Base-by-base conservation (phyloP, 108 stramenopile genomes). In the Cyclotella cryptica region DNA sequence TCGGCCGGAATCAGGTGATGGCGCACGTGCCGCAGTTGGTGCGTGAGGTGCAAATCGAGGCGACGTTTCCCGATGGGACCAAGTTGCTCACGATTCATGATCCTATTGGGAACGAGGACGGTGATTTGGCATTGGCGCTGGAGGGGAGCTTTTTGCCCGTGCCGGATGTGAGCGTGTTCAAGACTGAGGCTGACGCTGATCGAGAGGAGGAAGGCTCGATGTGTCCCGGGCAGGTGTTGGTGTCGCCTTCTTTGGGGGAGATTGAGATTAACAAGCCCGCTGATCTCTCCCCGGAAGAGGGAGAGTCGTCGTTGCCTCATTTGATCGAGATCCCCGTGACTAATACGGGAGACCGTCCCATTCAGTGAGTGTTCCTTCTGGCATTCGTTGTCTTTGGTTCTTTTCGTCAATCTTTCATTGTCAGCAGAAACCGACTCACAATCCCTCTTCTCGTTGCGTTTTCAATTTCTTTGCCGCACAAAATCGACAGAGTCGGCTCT, bases 51-150 rank as follows among this genome's bases (percentile, higher is more conserved):
- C 98, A 99, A 85, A 87, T 99, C 42, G 98, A 99, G 87, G 98
- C 93, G 22, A 98, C 98, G 45, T 99, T 99, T 88, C 97, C 96
- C 0, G 98, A 99, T 84, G 98, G 98, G 3, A 99, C 98, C 60
- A 99, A 99, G 75, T 82, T 99, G n/a, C 69, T 98, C 30, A 99
- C 98, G 28, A 88, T 98, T 7, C 96, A 97, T 74, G 65, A 87
- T 63, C 98, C 98, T 19, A 96, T 98, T 72, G 60, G 77, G 11
- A 57, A 54, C 26, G 69, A 83, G 28, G 84, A 93, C 70, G 98
- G 98, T 5, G 89, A 99, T 85, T 66, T 99, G 66, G 66, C 68
- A 29, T 66, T 91, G 79, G 98, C 98, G 1, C 72, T 98, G 67
- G 88, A 94, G 69, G 97, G 97, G 61, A 93, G 91, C 15, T 98